Base-by-base conservation (phyloP, 169 alveolate genomes). In the Plasmodium adleri region DNA sequence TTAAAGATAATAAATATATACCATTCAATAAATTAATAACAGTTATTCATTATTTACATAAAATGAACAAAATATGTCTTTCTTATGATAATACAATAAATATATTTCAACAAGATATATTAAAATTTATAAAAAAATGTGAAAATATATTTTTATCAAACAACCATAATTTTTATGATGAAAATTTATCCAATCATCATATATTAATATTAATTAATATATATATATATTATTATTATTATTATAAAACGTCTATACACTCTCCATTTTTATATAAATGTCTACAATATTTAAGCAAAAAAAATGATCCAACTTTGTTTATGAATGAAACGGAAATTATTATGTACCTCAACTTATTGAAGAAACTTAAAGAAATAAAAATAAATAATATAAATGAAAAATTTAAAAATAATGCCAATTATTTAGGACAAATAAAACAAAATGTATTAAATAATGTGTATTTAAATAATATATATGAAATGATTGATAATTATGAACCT, bases 321-420 rank as follows among this genome's bases (percentile, higher is more conserved):
- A 43, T 26, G 0, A 15, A 52, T 3, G 89, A 78, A 50, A 70
- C 78, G 45, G 89, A 78, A 22, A 66, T 78, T 12, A 54, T 78
- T 22, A 50, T 78, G 60, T 47, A 64, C 17, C 52, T 78, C 0
- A 32, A 64, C 17, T 45, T 78, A 50, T 3, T 78, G 15, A 49
- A 20, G 10, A 64, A 32, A 52, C 67, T 64, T 5, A 32, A 24
- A 0, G 47, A 78, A 39, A 58, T 58, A n/a, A 71, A 45, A n/a
- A 5, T 52, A 74, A 32, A 24, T 17, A 56, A 32, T 32, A 32
- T 32, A 32, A 32, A 32, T 32, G 45, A 32, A 32, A 32, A 32
- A 32, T 32, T 32, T 32, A 32, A 32, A 32, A 32, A 32, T 32
- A 32, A 5, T 5, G 1, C 8, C 4, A 32, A 32, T 32, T 9